Base-by-base conservation (phyloP, 75 land plant genomes). In the Ceratopteris richardii region DNA sequence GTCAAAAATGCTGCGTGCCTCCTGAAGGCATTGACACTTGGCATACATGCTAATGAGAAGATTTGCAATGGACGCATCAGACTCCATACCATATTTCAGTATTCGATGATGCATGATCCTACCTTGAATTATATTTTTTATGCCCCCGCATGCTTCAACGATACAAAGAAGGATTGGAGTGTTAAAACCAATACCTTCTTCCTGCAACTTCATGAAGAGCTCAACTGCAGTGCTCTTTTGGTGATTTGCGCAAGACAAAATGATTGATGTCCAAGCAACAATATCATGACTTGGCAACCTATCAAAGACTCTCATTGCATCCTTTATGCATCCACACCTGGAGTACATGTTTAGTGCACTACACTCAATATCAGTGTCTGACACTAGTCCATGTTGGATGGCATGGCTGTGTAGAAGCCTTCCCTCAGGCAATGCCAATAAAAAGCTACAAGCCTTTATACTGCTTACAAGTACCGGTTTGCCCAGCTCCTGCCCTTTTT, bases 341-440 rank as follows among this genome's bases (percentile, higher is more conserved):
- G 51, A 55, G 42, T 69, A 72, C 74, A 72, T 72, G 56, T 69
- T 39, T 58, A 72, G 39, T 9, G 69, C 17, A 27, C 47, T 31
- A 19, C 30, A 69, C 22, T 30, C 48, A 36, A 70, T 59, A 11
- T 29, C 39, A 56, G 37, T n/a, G 51, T 65, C 60, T 16, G 71
- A 47, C 14, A 20, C 18, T 30, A 44, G 18, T 6, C 73, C 73
- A 68, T 25, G 23, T 58, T 42, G 31, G 20, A 39, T 58, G 14
- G 21, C 26, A 23, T 22, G 17, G 1, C 18, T 29, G 24, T 64
- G 63, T 1, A 64, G 30, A 21, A 57, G 67, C 24, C 19, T 31
- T n/a, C 68, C 48, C 0, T 66, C 67, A 27, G 19, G 1, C 31
- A 66, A 22, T 28, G 65, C 24, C 4, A 17, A 23, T 19, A 29